Base-by-base conservation (phyloP, 306 rosid species). In the Dalbergia oliveri region DNA sequence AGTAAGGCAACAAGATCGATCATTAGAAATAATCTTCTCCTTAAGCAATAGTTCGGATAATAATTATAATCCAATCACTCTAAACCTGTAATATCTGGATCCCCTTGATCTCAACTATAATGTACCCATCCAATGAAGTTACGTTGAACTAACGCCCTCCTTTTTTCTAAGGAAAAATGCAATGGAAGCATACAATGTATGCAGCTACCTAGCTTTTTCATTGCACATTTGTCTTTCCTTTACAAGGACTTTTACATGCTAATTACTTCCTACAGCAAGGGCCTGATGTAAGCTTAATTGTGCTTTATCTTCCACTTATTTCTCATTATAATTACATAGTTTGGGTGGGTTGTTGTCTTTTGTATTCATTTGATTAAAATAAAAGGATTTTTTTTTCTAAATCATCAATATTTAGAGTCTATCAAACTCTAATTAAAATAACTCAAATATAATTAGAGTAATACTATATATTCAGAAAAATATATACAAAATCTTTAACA, bases 51-150 rank as follows among this genome's bases (percentile, higher is more conserved):
- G 60, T 57, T 69, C 26, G 45, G 63, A 69, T 34, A 33, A 51
- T 41, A 68, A 44, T 44, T 68, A 45, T n/a, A 69, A 53, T 37
- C 64, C 82, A 81, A 82, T 63, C 41, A 84, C 16, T 72, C 43
- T 65, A 73, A 33, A 62, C 31, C 56, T 33, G 18, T 43, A 44
- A 47, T 68, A 56, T 64, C 63, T 33, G 71, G 56, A 35, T 83
- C 72, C 57, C 83, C 84, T 53, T 60, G 59, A 58, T 54, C 65
- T 69, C 60, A 72, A 70, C 78, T 10, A 70, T 70, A 47, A 8
- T 45, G 5, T 45, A 47, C 66, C 41, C 66, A 54, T 57, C 77
- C 44, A 69, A 72, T 77, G 21, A 72, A 21, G 65, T 83, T n/a
- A n/a, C n/a, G n/a, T n/a, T 64, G 74, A 64, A 54, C n/a, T 13